Evolutionary conservation across 2,329 filamentous ascomycete genomes (phyloP).

Genomic region (Colletotrichum kahawae): DNA sequence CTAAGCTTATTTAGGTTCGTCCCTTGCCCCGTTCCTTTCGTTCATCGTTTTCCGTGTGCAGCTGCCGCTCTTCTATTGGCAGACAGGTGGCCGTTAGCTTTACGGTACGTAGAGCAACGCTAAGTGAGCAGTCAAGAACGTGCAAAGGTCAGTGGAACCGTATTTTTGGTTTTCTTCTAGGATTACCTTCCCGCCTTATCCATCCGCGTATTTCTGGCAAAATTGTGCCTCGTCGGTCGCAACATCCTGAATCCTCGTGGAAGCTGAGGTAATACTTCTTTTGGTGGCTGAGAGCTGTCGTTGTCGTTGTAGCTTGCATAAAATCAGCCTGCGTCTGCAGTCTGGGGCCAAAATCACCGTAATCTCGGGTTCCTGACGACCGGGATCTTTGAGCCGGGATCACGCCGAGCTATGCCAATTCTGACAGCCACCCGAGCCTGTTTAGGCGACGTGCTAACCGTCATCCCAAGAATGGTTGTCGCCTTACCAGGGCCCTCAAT

Average conservation of each 20-base stretch:
- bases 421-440: neutral
- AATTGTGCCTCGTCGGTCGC: neutral
- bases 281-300: neutral
- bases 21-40: constrained; percentile 1
- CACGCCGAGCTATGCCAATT: neutral
- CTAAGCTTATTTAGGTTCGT: constrained; percentile 16
- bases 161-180: neutral
- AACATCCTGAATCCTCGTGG: neutral
- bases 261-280: neutral
- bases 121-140: neutral
- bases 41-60: neutral
- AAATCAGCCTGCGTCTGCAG: neutral
- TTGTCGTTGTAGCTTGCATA: neutral
- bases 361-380: constrained; percentile 10
- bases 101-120: neutral
- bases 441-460: neutral
- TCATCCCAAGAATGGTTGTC: constrained; percentile 1
- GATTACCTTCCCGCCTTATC: neutral
- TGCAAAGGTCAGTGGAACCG: neutral
- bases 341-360: constrained; percentile 5
- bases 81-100: neutral
- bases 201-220: neutral
- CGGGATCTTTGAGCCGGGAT: neutral
- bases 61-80: constrained; percentile 4
- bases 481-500: neutral